phyloP scores from a whole-genome alignment of 345 rosid genomes.

The Aquilaria sinensis region DNA sequence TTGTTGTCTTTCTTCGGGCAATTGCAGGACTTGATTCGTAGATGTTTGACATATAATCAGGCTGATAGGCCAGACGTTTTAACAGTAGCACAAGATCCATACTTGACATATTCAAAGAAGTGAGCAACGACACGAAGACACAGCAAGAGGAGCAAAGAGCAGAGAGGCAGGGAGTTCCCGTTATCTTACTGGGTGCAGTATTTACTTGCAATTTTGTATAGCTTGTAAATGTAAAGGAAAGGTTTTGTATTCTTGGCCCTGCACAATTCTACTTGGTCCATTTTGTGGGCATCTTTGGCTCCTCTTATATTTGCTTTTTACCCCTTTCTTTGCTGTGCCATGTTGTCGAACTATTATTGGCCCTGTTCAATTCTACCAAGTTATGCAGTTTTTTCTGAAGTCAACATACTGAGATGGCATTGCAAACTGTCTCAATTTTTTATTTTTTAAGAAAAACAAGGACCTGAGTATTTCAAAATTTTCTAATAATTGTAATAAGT shows the following conservation, averaged over 20 bases:
- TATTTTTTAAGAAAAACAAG: too few relatives aligned
- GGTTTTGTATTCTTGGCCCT: conserved; percentile 1
- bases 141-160: conserved; percentile 13
- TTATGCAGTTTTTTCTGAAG: too few relatives aligned
- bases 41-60: conserved; percentile 89
- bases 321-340: too few relatives aligned
- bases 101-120: conserved; percentile 69
- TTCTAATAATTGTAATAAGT: too few relatives aligned
- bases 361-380: too few relatives aligned
- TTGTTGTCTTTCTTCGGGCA: not conserved
- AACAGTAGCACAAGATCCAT: conserved; percentile 78
- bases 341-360: too few relatives aligned
- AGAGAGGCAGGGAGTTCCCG: conserved; percentile 16
- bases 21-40: conserved; percentile 85
- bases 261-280: not conserved
- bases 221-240: conserved; percentile 26
- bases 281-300: too few relatives aligned
- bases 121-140: conserved; percentile 26
- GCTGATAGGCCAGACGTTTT: conserved; percentile 87
- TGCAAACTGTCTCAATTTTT: too few relatives aligned
- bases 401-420: too few relatives aligned
- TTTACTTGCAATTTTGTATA: conserved; percentile 35
- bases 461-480: too few relatives aligned
- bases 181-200: conserved; percentile 7
- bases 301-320: too few relatives aligned